phyloP scores from a whole-genome alignment of 2,329 filamentous ascomycete genomes.

The Plectosphaerella cucumerina region DNA sequence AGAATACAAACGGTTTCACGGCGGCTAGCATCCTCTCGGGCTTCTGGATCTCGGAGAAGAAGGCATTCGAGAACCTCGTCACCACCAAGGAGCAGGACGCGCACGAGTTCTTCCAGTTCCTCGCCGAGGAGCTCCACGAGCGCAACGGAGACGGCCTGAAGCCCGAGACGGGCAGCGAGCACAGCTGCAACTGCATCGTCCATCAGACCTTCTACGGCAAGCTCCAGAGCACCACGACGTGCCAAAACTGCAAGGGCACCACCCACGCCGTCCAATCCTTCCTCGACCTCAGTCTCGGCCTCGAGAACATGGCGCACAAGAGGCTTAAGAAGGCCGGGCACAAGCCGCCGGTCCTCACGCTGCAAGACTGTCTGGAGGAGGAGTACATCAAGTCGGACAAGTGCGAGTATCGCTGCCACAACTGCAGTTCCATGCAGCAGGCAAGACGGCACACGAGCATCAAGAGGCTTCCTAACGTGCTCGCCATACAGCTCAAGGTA shows the following conservation, averaged over 20 bases:
- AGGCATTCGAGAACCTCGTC: conserved; percentile 68
- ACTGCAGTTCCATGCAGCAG: conserved; percentile 71
- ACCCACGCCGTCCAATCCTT: conserved; percentile 85
- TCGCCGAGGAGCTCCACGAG: conserved; percentile 86
- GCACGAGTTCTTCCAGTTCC: conserved; percentile 94
- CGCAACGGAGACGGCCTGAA: conserved; percentile 69
- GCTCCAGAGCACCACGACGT: conserved; percentile 85
- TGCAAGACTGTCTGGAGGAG: conserved; percentile 74
- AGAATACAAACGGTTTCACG: conserved; percentile 84
- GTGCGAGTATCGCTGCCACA: conserved; percentile 83
- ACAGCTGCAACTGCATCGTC: conserved; percentile 81
- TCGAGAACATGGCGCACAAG: conserved; percentile 73
- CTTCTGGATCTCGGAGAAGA: conserved; percentile 82
- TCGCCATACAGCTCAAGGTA: conserved; percentile 92
- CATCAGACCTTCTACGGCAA: conserved; percentile 95
- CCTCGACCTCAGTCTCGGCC: conserved; percentile 81
- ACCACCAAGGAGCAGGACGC: conserved; percentile 96
- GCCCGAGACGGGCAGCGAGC: conserved; percentile 54
- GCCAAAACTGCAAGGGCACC: conserved; percentile 77
- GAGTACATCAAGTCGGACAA: conserved; percentile 85
- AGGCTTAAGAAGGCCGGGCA: conserved; percentile 49
- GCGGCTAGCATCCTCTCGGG: conserved; percentile 84
- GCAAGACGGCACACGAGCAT: conserved; percentile 82
- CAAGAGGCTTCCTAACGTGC: conserved; percentile 78
- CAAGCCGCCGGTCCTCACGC: conserved; percentile 44